Percentiles rank a stretch among this genome's conserved stretches.
These are phyloP conservation scores for Pleurostoma richardsiae DNA, from an alignment of 2,329 filamentous ascomycete genomes.

Conservation along the genomic window DNA sequence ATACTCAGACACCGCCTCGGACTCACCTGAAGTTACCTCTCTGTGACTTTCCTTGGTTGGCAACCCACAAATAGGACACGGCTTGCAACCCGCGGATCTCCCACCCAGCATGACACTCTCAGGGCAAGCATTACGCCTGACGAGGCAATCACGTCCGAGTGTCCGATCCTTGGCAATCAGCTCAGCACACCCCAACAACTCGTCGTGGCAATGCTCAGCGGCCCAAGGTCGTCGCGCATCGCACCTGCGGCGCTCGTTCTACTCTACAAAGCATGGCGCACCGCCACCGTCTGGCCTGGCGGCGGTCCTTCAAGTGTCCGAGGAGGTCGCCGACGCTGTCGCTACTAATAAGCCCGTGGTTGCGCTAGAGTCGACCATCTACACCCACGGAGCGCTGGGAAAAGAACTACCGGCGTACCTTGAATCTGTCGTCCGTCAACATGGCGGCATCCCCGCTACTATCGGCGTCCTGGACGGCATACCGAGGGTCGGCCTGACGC, in stretches of 20 bases:
- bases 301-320: constrained; percentile 63
- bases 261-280: background rate
- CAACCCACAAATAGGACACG: too few species aligned
- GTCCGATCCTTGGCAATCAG: too few species aligned
- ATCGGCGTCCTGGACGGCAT: constrained; percentile 83
- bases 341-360: constrained; percentile 75
- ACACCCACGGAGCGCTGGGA: constrained; percentile 89
- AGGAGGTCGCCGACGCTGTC: constrained; percentile 78
- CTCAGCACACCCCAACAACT: too few species aligned
- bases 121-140: too few species aligned
- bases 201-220: too few species aligned
- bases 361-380: constrained; percentile 92
- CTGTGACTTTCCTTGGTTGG: too few species aligned
- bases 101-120: too few species aligned
- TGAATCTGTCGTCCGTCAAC: constrained; percentile 72
- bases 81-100: too few species aligned
- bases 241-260: background rate
- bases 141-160: too few species aligned
- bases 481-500: constrained; percentile 71
- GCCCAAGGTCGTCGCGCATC: background rate
- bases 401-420: constrained; percentile 54
- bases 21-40: too few species aligned
- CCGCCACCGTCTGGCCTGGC: constrained; percentile 19
- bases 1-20: too few species aligned
- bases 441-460: constrained; percentile 84